Conservation (phyloP, 176 grass and related monocot species). For the Eragrostis nindensis region DNA sequence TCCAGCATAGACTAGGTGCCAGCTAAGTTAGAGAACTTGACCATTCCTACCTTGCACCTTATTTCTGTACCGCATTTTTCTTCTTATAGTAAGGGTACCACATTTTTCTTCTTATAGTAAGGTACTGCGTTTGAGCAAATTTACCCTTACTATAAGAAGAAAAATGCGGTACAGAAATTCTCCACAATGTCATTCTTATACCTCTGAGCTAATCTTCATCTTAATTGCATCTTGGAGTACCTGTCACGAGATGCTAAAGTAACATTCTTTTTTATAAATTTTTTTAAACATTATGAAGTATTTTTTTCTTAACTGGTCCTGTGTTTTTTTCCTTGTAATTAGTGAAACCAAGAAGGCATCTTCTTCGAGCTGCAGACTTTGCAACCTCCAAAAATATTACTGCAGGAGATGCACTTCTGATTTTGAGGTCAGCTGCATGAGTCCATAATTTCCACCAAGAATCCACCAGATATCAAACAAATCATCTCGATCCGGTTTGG, state of each 20-base stretch:
- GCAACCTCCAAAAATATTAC: conserved; percentile 10
- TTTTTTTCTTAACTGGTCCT: not conserved
- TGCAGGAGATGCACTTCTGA: not conserved
- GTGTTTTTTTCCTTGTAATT: not conserved
- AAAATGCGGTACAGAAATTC: too few species aligned
- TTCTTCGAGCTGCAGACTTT: not conserved
- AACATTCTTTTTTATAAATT: not conserved
- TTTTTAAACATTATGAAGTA: not conserved
- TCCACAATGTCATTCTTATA: too few species aligned
- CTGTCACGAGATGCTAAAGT: not conserved
- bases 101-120: too few species aligned
- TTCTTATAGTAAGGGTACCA: not conserved
- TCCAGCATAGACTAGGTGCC: conserved; percentile 9
- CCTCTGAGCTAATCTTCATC: not conserved
- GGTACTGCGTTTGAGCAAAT: too few species aligned
- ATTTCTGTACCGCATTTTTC: not conserved
- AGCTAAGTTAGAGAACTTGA: not conserved
- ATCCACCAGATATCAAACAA: not conserved
- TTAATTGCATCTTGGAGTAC: not conserved
- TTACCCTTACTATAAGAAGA: too few species aligned
- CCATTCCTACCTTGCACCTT: not conserved
- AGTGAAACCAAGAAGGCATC: not conserved
- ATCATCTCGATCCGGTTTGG: not conserved
- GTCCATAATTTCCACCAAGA: too few species aligned
- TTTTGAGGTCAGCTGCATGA: conserved; percentile 18